Conservation (phyloP, 2,329 filamentous ascomycete species). For the Sclerotinia sclerotiorum region DNA sequence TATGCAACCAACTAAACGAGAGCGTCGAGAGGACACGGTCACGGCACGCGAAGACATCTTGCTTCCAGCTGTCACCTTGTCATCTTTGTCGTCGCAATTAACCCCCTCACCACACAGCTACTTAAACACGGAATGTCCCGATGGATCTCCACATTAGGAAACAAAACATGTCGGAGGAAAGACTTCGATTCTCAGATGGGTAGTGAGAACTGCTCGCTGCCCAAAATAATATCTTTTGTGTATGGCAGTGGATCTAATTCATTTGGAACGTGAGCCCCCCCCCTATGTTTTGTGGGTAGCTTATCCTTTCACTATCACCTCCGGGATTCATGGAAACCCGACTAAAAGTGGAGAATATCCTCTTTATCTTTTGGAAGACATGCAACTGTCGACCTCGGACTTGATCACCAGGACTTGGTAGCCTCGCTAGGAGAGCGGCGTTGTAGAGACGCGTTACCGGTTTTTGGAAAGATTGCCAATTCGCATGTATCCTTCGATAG, state of each 20-base stretch:
- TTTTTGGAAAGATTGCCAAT: constrained; percentile 15
- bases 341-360: constrained; percentile 3
- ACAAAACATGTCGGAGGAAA: background rate
- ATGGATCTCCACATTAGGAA: background rate
- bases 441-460: constrained; percentile 9
- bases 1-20: constrained; percentile 8
- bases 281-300: constrained; percentile 11
- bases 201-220: background rate
- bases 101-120: background rate
- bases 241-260: constrained; percentile 1
- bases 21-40: background rate
- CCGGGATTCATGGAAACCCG: background rate
- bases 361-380: constrained; percentile 8
- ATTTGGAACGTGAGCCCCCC: constrained; percentile 11
- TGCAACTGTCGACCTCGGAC: constrained; percentile 4
- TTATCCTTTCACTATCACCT: constrained; percentile 3
- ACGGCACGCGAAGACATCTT: background rate
- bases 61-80: background rate
- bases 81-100: constrained; percentile 6
- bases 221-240: constrained; percentile 3
- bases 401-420: constrained; percentile 17
- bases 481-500: background rate
- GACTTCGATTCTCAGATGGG: background rate
- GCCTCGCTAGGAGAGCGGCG: constrained; percentile 23
- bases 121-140: background rate